Conservation (phyloP, 169 alveolate genomes). For the Cryptosporidium muris region DNA sequence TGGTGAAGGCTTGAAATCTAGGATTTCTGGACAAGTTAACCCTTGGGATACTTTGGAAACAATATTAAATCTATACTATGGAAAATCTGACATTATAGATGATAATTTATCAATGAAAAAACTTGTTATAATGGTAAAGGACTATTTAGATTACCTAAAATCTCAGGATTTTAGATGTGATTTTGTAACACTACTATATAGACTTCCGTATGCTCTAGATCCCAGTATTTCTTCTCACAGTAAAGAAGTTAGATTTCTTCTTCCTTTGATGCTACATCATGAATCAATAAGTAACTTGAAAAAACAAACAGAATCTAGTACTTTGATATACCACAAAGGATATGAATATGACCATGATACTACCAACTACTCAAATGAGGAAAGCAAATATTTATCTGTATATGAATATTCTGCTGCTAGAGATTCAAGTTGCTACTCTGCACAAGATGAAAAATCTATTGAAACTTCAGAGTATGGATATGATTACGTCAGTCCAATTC, state of each 20-base stretch:
- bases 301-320: background rate
- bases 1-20: constrained; percentile 67
- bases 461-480: constrained; percentile 15
- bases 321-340: background rate
- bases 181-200: constrained; percentile 29
- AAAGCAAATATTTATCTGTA: background rate
- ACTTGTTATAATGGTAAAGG: constrained; percentile 5
- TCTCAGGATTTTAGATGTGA: background rate
- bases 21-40: constrained; percentile 60
- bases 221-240: constrained; percentile 20
- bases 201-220: constrained; percentile 32
- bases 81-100: background rate
- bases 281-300: constrained; percentile 2
- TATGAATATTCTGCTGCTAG: constrained; percentile 4
- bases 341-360: background rate
- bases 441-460: background rate
- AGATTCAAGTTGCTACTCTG: background rate
- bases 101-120: constrained; percentile 4
- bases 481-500: constrained; percentile 6
- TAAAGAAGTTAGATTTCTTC: constrained; percentile 34
- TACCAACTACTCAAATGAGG: constrained; percentile 1
- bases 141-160: constrained; percentile 21
- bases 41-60: constrained; percentile 59
- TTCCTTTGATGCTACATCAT: constrained; percentile 43
- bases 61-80: background rate